A percentile compares a stretch with the other conserved stretches of the same genome.
Evolutionary conservation across 2,329 filamentous ascomycete species (phyloP).

Genomic region (Monilinia aucupariae): DNA sequence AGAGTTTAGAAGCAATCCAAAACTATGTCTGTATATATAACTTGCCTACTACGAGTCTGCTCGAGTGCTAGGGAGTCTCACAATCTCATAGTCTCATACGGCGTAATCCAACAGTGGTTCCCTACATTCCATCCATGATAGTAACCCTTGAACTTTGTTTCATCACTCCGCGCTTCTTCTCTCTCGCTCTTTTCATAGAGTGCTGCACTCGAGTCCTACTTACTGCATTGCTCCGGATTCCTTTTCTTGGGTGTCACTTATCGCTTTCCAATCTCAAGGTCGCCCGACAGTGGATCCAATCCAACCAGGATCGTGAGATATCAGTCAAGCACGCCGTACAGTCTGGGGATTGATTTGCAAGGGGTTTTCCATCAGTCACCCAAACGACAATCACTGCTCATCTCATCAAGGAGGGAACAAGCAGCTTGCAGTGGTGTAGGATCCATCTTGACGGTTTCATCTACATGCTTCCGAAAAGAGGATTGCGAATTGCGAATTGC

Average conservation of each 20-base stretch:
- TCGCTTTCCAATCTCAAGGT: not conserved
- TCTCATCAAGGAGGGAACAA: not conserved
- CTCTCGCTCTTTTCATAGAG: not conserved
- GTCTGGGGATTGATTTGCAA: not conserved
- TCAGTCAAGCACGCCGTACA: not conserved
- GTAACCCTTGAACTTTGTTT: slow-evolving; percentile 8
- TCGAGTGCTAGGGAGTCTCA: no score
- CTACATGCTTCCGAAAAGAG: slow-evolving; percentile 4
- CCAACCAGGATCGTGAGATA: slow-evolving; percentile 5
- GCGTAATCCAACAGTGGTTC: not conserved
- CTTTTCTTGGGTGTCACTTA: not conserved
- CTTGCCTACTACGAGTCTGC: no score
- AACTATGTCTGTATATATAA: not conserved
- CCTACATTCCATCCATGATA: slow-evolving; percentile 15
- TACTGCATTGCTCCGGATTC: not conserved
- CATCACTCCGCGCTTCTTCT: slow-evolving; percentile 1
- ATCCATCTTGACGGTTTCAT: not conserved
- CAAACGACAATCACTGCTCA: not conserved
- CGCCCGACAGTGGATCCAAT: slow-evolving; percentile 11
- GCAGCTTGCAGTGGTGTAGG: no score
- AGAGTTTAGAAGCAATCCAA: not conserved
- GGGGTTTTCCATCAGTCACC: not conserved
- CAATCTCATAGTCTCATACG: slow-evolving; percentile 2
- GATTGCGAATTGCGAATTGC: no score
- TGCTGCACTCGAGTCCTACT: no score